phyloP scores from a whole-genome alignment of 192 early-diverging fungal species.

The Backusella morwellensis region DNA sequence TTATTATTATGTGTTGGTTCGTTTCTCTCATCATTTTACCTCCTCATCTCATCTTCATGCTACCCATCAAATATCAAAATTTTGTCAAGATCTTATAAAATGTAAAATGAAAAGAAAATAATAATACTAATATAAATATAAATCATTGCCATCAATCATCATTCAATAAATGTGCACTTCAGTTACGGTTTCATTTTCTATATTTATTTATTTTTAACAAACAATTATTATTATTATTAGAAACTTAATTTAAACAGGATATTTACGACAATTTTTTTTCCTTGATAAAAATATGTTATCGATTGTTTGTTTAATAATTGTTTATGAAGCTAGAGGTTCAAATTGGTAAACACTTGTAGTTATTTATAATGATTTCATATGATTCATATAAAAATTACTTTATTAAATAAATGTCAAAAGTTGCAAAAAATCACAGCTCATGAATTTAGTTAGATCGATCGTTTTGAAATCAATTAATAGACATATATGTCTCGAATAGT shows the following conservation, averaged over 20 bases:
- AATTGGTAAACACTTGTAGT: too few relatives aligned
- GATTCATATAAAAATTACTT: background rate
- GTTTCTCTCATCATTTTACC: slow-evolving; percentile 51
- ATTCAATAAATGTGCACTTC: background rate
- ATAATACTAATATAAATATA: background rate
- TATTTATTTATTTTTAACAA: background rate
- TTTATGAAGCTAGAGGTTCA: background rate
- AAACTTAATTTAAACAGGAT: background rate
- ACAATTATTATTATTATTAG: background rate
- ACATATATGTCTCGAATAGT: background rate
- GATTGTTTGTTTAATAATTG: background rate
- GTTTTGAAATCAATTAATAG: background rate
- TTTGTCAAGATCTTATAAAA: slow-evolving; percentile 6
- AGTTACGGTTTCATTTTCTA: background rate
- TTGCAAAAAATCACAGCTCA: background rate
- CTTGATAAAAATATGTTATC: background rate
- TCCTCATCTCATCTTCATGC: background rate
- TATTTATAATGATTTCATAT: background rate
- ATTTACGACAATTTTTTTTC: background rate
- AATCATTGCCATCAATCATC: background rate
- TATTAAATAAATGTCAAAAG: background rate
- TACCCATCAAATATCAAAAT: slow-evolving; percentile 6
- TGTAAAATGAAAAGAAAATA: background rate
- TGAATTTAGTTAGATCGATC: background rate
- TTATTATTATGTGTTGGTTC: slow-evolving; percentile 50